Conservation (phyloP, 192 early-diverging fungal species). For the Backusella tuberculispora region DNA sequence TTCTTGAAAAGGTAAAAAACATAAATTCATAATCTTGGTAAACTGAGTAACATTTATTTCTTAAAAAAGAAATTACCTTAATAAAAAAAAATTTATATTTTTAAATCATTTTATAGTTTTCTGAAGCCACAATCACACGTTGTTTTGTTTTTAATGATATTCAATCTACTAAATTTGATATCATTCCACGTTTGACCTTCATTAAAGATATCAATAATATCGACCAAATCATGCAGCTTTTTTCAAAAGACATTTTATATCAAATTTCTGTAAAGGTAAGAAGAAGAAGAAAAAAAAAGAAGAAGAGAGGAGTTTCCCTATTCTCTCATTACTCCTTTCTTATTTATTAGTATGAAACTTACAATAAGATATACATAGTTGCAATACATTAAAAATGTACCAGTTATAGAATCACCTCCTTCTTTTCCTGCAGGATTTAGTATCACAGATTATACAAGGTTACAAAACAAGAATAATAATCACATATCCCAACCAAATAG, state of each 20-base stretch:
- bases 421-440: not conserved
- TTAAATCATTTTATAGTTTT: constrained; percentile 67
- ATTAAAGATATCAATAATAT: too few species aligned
- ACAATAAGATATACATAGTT: not conserved
- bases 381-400: not conserved
- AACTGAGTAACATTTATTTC: not conserved
- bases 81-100: too few species aligned
- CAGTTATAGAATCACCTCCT: not conserved
- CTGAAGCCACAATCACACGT: constrained; percentile 61
- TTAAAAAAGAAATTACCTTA: not conserved
- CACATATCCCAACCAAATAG: not conserved
- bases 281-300: too few species aligned
- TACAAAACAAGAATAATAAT: not conserved
- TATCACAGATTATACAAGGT: not conserved
- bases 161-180: constrained; percentile 43
- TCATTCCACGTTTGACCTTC: not conserved
- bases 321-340: not conserved
- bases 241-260: not conserved
- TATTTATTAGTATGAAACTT: not conserved
- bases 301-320: too few species aligned
- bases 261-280: constrained; percentile 7
- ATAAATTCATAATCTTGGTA: not conserved
- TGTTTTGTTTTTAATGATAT: constrained; percentile 83
- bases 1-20: constrained; percentile 58
- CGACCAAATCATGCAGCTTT: too few species aligned